Evolutionary conservation across 371 early-diverging fungal species (phyloP), one percentile per base, ranked within the genome.

Genomic region (Coemansia sp.): DNA sequence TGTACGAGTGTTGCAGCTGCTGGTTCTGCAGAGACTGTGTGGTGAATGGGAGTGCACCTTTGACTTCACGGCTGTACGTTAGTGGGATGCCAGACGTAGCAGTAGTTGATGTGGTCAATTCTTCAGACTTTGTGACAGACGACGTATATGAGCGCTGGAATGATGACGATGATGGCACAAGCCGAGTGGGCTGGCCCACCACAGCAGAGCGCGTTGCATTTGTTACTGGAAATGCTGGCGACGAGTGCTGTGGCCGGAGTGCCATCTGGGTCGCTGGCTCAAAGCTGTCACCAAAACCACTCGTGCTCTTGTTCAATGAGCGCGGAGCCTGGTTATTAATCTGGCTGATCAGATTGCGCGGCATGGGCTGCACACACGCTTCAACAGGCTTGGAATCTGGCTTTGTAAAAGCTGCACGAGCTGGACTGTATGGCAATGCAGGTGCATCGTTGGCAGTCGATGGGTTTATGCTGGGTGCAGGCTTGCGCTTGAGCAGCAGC

Each of bases 201-300:
- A 53, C 39, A 9, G 40, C n/a, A 2, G 54, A 37, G 12, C 26
- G 54, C 7, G 64, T n/a, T 2, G 56, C 56, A 33, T 30, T 18
- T 18, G 7, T 51, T 20, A 20, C 25, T 1, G 51, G 51, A 11
- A 44, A 44, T 16, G 44, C 44, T 3, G 53, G 25, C 12, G 21
- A 18, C 21, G 20, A 25, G 53, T 52, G 23, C 53, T 52, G 53
- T 9, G 20, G 53, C 21, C 23, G 18, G 12, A 52, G 53, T 11
- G 53, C 12, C 53, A 52, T 14, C 53, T 52, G 53, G 2, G 54
- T 14, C 12, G 64, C 64, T 5, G 75, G 70, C n/a, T 66, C 59
- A 48, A 74, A 74, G 50, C 52, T 74, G 47, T 74, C 71, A 48
- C 65, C 60, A 25, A 74, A 74, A 4, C 67, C 66, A 16, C 16